A percentile compares a stretch with the other conserved stretches of the same genome.
Conservation (phyloP, 2,329 filamentous ascomycete species). For the Trichoderma sp. region DNA sequence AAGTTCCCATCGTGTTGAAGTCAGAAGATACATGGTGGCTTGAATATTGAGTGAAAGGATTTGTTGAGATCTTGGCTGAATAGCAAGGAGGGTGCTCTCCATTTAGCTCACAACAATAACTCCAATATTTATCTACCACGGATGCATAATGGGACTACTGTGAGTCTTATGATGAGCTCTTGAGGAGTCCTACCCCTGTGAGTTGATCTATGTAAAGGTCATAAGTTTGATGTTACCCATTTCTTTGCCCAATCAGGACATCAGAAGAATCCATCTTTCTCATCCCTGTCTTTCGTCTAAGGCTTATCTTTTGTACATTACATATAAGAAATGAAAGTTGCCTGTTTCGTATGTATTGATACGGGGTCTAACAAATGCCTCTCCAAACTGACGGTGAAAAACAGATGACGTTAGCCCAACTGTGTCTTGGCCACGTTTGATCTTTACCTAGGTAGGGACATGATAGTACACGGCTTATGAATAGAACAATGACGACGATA, state of each 20-base stretch:
- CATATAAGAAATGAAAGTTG: too few species aligned
- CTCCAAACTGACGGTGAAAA: too few species aligned
- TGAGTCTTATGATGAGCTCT: neutral
- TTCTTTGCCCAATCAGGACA: neutral
- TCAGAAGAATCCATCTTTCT: neutral
- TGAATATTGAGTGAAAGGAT: neutral
- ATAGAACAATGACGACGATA: too few species aligned
- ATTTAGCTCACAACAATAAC: neutral
- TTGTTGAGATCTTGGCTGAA: neutral
- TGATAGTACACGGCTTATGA: too few species aligned
- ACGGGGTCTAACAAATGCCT: too few species aligned
- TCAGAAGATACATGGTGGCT: neutral
- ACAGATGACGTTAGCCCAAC: too few species aligned
- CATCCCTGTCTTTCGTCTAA: too few species aligned
- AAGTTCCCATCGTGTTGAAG: neutral
- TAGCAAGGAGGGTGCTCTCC: neutral
- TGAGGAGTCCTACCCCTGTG: neutral
- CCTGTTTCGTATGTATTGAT: too few species aligned
- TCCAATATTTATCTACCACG: neutral
- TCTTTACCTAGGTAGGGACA: too few species aligned
- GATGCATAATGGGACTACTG: neutral
- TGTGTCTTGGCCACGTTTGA: too few species aligned
- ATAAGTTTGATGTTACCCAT: neutral
- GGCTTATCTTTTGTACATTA: too few species aligned
- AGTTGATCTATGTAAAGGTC: neutral